These are phyloP conservation scores for Salix suchowensis DNA, from an alignment of 345 rosid genomes.

Conservation along the genomic window DNA sequence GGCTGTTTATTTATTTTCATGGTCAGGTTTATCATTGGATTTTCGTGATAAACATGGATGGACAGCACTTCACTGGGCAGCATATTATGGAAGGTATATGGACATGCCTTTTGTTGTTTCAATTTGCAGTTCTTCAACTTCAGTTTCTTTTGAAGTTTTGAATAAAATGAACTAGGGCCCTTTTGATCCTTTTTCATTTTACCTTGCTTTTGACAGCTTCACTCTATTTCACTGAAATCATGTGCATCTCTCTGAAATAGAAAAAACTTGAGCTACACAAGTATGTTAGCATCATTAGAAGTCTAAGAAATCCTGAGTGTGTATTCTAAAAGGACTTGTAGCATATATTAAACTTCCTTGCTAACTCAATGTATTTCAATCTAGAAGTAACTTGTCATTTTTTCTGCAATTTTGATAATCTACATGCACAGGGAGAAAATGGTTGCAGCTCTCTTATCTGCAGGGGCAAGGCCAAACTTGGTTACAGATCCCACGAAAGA, in stretches of 20 bases:
- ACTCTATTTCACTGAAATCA: background rate
- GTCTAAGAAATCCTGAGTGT: background rate
- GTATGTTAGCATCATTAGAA: background rate
- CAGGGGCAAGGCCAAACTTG: slow-evolving; percentile 79
- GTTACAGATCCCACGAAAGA: slow-evolving; percentile 78
- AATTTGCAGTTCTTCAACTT: background rate
- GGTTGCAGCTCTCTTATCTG: slow-evolving; percentile 86
- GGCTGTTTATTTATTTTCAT: slow-evolving; percentile 69
- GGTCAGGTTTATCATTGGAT: slow-evolving; percentile 72
- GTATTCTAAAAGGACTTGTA: background rate
- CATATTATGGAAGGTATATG: slow-evolving; percentile 73
- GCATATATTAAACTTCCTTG: background rate
- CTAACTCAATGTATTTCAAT: background rate
- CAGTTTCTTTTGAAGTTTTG: background rate
- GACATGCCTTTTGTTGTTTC: background rate
- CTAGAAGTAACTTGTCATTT: background rate
- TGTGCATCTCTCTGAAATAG: background rate
- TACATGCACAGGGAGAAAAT: slow-evolving; percentile 69
- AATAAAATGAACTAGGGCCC: background rate
- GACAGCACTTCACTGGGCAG: slow-evolving; percentile 99
- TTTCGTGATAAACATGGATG: slow-evolving; percentile 88
- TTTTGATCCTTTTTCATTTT: background rate
- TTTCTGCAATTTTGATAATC: slow-evolving; percentile 11
- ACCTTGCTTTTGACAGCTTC: background rate
- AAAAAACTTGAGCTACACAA: background rate